These are phyloP conservation scores for Leptographium flavum DNA, from an alignment of 2,329 filamentous ascomycete genomes.

Conservation along the genomic window DNA sequence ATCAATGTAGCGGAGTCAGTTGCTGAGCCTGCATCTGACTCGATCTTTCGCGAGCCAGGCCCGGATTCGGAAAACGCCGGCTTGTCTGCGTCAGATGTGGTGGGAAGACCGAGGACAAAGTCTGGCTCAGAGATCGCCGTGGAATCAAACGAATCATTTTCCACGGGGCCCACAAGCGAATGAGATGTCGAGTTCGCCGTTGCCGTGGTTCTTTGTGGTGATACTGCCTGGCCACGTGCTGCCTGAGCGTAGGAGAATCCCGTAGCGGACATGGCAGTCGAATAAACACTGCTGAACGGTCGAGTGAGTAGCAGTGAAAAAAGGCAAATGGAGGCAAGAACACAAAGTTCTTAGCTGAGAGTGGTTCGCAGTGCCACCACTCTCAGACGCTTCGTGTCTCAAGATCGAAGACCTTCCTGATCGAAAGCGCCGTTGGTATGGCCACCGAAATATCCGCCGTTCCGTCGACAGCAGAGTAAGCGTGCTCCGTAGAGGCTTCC, in stretches of 20 bases:
- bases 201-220: constrained; percentile 24
- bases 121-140: constrained; percentile 5
- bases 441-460: no score
- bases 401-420: background rate
- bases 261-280: constrained; percentile 32
- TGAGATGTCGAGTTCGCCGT: constrained; percentile 14
- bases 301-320: no score
- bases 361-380: no score
- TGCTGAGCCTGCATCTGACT: constrained; percentile 16
- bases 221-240: constrained; percentile 57
- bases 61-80: background rate
- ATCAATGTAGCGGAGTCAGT: constrained; percentile 16
- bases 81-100: constrained; percentile 3
- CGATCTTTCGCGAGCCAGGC: constrained; percentile 5
- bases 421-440: no score
- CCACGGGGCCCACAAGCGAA: constrained; percentile 18
- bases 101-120: background rate
- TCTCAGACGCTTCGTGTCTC: constrained; percentile 1
- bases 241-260: constrained; percentile 92
- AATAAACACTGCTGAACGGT: background rate
- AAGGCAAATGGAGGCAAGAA: background rate
- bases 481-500: no score
- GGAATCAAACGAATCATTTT: constrained; percentile 20
- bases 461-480: no score
- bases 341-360: no score